Evolutionary conservation across 2,329 filamentous ascomycete genomes (phyloP).

Genomic region (Amauroascus niger): DNA sequence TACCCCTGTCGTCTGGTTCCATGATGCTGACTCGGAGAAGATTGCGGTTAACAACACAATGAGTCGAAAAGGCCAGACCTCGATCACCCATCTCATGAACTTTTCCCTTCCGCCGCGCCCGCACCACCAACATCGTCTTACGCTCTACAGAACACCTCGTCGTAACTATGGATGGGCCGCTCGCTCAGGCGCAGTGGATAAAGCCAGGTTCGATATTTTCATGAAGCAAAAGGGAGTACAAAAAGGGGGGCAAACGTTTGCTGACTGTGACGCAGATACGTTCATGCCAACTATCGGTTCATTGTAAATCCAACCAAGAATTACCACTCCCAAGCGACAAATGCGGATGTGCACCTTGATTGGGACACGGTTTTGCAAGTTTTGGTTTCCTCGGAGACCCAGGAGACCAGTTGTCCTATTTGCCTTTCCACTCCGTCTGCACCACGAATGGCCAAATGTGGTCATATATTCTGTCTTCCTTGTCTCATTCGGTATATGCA

Average conservation of each 20-base stretch:
- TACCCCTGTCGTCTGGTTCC: conserved; percentile 9
- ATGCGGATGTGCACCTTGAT: conserved; percentile 81
- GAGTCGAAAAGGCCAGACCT: conserved; percentile 82
- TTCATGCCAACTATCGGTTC: conserved; percentile 96
- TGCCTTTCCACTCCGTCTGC: conserved; percentile 88
- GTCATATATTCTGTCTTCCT: conserved; percentile 91
- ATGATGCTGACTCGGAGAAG: conserved; percentile 27
- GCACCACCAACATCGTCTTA: conserved; percentile 43
- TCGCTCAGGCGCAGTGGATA: conserved; percentile 80
- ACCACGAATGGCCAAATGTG: conserved; percentile 91
- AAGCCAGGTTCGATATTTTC: conserved; percentile 56
- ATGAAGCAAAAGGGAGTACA: conserved; percentile 7
- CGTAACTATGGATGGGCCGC: conserved; percentile 72
- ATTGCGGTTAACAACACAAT: conserved; percentile 54
- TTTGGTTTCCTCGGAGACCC: conserved; percentile 79
- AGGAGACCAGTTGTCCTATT: conserved; percentile 82
- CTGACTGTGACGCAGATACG: conserved; percentile 47
- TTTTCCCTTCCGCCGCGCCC: conserved; percentile 72
- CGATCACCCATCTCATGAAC: conserved; percentile 93
- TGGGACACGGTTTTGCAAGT: conserved; percentile 89
- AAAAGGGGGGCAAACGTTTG: no score
- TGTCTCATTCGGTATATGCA: conserved; percentile 96
- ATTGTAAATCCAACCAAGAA: conserved; percentile 74
- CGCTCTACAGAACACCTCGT: conserved; percentile 49
- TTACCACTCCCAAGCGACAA: conserved; percentile 69